Base-by-base conservation (phyloP, 2,329 filamentous ascomycete genomes). In the Apiospora kogelbergensis region DNA sequence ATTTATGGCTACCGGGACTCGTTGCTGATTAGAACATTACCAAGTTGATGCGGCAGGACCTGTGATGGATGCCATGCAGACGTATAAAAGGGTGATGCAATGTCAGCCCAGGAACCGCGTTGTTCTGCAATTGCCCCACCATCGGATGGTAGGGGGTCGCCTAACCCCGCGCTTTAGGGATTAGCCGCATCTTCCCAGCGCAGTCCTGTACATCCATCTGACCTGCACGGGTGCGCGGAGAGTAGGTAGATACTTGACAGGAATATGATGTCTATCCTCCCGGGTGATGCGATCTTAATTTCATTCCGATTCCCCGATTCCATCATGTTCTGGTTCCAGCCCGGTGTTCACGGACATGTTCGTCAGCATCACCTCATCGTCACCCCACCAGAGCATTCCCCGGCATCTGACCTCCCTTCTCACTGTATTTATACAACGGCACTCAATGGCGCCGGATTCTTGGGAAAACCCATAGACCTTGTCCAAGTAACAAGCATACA, bases 351-450 rank as follows among this genome's bases (percentile, higher is more conserved):
- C 33, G 26, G 26, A 15, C 48, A 57, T 57, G 48, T 57, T 57
- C 48, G 48, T 57, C 48, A 57, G 48, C 48, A 57, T 57, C 48
- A 33, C 48, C 48, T 57, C 48, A 57, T 57, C 6, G 48, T 60
- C 53, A 60, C 53, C 26, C 53, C 53, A 60, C 53, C 2, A 15
- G 30, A 30, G 48, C 46, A 57, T 15, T 30, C 48, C 22, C 48
- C 48, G 30, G 53, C 53, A 60, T n/a, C n/a, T 33, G 26, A 33
- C 48, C 15, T 7, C 45, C 48, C 26, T 24, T 57, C 26, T 13
- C 48, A 33, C 40, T 20, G 6, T 57, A 57, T 57, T 33, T 33
- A 20, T 57, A 57, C 48, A 13, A 33, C 10, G 15, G 15, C 15
- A n/a, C 1, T 10, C 24, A 10, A 33, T 6, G 15, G 6, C 6